Evolutionary conservation across 2,329 filamentous ascomycete species (phyloP).

Genomic region (Cercospora sp.): DNA sequence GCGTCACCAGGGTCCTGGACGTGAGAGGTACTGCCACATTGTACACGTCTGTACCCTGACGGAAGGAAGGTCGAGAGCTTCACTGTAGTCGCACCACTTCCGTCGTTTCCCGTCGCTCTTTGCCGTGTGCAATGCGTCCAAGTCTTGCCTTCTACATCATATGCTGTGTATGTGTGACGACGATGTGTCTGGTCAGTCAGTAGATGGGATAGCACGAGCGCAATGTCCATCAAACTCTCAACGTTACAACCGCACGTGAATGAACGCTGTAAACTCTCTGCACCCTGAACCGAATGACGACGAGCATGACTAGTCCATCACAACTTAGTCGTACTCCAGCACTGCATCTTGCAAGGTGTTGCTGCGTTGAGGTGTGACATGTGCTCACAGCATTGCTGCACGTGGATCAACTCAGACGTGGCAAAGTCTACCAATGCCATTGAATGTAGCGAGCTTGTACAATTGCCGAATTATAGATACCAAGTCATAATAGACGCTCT

Average conservation of each 20-base stretch:
- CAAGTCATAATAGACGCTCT: background rate
- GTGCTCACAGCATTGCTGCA: background rate
- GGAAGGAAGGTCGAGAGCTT: background rate
- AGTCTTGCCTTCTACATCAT: background rate
- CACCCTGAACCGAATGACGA: background rate
- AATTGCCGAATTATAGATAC: background rate
- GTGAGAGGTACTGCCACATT: constrained; percentile 9
- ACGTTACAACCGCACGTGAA: background rate
- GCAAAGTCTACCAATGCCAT: background rate
- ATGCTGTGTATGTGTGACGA: background rate
- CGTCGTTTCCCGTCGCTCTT: constrained; percentile 1
- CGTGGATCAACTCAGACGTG: background rate
- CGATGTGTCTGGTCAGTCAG: background rate
- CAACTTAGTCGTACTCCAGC: background rate
- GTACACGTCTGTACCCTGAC: background rate
- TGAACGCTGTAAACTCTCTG: background rate
- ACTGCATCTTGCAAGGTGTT: background rate
- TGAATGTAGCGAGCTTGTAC: background rate
- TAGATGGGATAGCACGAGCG: background rate
- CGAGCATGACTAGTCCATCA: background rate
- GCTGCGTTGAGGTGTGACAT: background rate
- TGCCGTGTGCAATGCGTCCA: background rate
- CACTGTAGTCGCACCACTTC: background rate
- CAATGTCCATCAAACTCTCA: background rate
- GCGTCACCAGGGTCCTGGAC: constrained; percentile 12